Percentiles rank a stretch among this genome's conserved stretches.
These are phyloP conservation scores for Alloteropsis semialata DNA, from an alignment of 176 grass and related monocot species.

Conservation along the genomic window DNA sequence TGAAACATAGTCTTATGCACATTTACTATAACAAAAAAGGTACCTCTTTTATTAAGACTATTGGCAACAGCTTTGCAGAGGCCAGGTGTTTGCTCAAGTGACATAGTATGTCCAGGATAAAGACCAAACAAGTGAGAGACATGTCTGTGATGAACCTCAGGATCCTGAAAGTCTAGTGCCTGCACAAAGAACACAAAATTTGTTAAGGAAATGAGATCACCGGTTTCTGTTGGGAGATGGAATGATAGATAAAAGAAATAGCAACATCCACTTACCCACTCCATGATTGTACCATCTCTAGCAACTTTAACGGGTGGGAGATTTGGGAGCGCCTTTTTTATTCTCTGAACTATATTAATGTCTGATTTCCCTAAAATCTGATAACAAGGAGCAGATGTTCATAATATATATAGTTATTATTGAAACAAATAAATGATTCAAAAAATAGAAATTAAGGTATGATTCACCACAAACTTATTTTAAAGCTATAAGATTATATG, in stretches of 20 bases:
- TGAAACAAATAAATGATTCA: constrained; percentile 4
- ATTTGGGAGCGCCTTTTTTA: constrained; percentile 57
- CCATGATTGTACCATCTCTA: constrained; percentile 86
- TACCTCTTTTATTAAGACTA: constrained; percentile 92
- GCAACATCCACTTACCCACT: constrained; percentile 60
- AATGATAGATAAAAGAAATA: constrained; percentile 9
- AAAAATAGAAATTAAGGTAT: neutral
- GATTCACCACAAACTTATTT: neutral
- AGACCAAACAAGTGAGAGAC: constrained; percentile 90
- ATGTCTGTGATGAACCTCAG: constrained; percentile 87
- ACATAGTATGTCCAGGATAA: constrained; percentile 87
- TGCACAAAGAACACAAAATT: constrained; percentile 24
- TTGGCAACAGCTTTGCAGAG: constrained; percentile 84
- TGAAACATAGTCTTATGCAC: neutral
- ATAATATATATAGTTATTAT: constrained; percentile 4
- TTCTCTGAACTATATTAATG: constrained; percentile 56
- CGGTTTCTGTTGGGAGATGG: constrained; percentile 7
- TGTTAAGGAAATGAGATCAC: too few species aligned
- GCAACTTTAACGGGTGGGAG: constrained; percentile 72
- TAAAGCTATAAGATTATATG: neutral
- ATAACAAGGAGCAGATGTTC: constrained; percentile 2
- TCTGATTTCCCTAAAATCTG: constrained; percentile 71
- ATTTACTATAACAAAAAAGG: neutral
- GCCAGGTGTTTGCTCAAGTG: constrained; percentile 69
- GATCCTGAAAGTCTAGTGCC: constrained; percentile 78